Percentiles rank a stretch among this genome's conserved stretches.
phyloP scores from a whole-genome alignment of 208 protist genomes.

The Trypanosoma cruzi region DNA sequence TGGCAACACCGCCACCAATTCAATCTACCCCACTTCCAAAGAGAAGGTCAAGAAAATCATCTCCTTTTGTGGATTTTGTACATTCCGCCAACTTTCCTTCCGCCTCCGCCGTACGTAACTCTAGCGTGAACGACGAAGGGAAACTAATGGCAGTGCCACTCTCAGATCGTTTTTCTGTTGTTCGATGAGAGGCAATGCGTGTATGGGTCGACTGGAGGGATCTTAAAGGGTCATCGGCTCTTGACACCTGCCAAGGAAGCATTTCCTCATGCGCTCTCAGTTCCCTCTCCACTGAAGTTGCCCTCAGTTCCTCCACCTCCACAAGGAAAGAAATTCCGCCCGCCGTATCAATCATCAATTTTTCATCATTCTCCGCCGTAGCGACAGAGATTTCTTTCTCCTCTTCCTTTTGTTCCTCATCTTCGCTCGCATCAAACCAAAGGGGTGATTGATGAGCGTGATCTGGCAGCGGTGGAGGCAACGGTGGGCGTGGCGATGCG shows the following conservation, averaged over 20 bases:
- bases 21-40: constrained; percentile 1
- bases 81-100: background rate
- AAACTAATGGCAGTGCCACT: background rate
- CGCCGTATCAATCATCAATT: background rate
- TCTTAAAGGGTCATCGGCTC: background rate
- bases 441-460: background rate
- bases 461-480: too few relatives aligned
- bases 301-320: background rate
- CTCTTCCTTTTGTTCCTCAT: background rate
- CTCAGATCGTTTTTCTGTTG: background rate
- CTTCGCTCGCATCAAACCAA: too few relatives aligned
- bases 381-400: background rate
- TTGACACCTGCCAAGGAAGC: background rate
- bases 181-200: background rate
- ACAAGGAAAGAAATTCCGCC: background rate
- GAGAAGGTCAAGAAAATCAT: constrained; percentile 16
- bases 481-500: too few relatives aligned
- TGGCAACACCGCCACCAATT: too few relatives aligned
- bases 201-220: background rate
- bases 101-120: background rate
- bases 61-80: background rate
- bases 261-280: background rate
- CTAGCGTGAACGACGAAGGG: background rate
- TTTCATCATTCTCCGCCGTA: background rate
- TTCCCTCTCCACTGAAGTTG: background rate